Conservation (phyloP, 768 basidiomycete genomes). For the Phylloporus arenicola region DNA sequence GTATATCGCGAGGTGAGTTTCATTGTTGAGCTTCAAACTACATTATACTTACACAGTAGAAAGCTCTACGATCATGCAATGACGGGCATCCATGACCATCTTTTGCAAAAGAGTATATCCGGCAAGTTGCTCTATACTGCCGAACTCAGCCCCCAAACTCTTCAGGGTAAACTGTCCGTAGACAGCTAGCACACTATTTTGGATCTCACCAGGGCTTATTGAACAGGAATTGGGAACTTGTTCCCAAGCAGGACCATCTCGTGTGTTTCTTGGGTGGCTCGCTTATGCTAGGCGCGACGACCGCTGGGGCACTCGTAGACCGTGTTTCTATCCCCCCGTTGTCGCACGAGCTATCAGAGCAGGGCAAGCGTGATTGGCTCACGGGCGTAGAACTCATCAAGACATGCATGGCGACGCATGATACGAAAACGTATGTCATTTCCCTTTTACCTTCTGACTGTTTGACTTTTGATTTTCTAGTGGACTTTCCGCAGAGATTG, state of each 20-base stretch:
- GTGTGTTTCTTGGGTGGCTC: conserved; percentile 94
- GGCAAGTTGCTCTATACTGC: conserved; percentile 70
- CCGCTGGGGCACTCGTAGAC: conserved; percentile 47
- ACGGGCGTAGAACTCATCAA: conserved; percentile 76
- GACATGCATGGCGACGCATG: conserved; percentile 84
- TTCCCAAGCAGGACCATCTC: conserved; percentile 91
- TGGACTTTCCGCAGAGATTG: conserved; percentile 86
- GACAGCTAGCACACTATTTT: not conserved
- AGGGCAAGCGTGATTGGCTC: conserved; percentile 73
- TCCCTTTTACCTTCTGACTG: not conserved
- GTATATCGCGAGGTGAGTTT: conserved; percentile 68
- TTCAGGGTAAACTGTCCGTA: conserved; percentile 32
- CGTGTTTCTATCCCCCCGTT: conserved; percentile 65
- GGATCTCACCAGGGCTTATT: not conserved
- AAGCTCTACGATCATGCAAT: conserved; percentile 91
- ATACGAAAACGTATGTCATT: conserved; percentile 67
- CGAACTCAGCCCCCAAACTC: conserved; percentile 65
- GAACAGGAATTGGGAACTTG: conserved; percentile 62
- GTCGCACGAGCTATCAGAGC: conserved; percentile 52
- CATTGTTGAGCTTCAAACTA: not conserved
- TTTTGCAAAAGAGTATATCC: conserved; percentile 59
- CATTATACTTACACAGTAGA: conserved; percentile 1
- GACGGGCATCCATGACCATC: conserved; percentile 68
- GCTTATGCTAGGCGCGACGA: conserved; percentile 84
- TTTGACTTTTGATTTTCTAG: conserved; percentile 32